Evolutionary conservation across 768 basidiomycete genomes (phyloP), one percentile per base, ranked within the genome.

Genomic region (Phlegmacium glaucopus): DNA sequence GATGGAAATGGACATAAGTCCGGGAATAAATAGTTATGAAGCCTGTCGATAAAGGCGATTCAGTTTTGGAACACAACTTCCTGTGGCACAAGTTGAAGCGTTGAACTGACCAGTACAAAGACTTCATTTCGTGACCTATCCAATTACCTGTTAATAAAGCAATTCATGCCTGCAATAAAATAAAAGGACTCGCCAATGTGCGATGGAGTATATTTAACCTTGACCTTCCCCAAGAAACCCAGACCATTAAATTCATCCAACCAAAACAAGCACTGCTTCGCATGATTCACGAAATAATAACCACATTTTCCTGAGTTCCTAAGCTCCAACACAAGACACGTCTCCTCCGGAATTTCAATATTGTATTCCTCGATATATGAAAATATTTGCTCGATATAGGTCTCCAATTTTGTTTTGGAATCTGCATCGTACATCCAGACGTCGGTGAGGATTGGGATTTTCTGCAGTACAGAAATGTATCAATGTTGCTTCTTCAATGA

Each of bases 261-360:
- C 79, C 79, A 83, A 48, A 83, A 82, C 9, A 82, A 55, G 32
- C 65, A 61, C 17, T 72, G 69, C 0, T 60, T 55, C 0, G 50
- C 13, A 39, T 78, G 76, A 51, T 79, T 68, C 26, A 72, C 77
- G 47, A 77, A 79, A 53, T 81, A 82, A 56, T 82, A 82, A 11
- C 63, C 63, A 42, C 51, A 57, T 18, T 39, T 40, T 3, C 53
- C 50, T 2, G 39, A 46, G 11, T 17, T 42, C 25, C 56, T 46
- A 15, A 53, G 44, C 44, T 62, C 61, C 15, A 62, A 40, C 1
- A 60, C 54, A 26, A 58, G 47, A 29, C 50, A 32, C n/a, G 42
- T 37, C 22, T 57, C 39, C 10, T 43, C 30, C 7, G 52, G 58
- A 13, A 58, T 40, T 13, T 10, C 4, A 15, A 63, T 35, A 16